phyloP scores from a whole-genome alignment of 176 grass and related monocot genomes.

The Oryza officinalis region DNA sequence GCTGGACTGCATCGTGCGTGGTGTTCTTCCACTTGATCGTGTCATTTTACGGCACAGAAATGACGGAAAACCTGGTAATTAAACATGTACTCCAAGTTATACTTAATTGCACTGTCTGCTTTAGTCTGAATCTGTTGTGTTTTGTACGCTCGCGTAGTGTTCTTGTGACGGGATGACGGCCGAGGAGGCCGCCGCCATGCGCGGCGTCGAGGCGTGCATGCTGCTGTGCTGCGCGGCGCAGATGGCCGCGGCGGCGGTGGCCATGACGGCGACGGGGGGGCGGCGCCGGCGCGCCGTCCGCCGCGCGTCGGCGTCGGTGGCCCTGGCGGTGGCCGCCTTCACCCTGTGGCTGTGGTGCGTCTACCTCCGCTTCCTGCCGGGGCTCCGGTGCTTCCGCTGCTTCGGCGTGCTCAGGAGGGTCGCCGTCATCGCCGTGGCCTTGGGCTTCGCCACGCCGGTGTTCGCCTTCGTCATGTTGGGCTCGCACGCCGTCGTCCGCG shows the following conservation, averaged over 20 bases:
- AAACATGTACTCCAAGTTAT: too few species aligned
- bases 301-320: not conserved
- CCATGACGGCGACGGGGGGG: not conserved
- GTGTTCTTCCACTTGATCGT: not conserved
- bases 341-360: not conserved
- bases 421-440: not conserved
- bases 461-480: not conserved
- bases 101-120: too few species aligned
- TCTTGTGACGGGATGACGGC: not conserved
- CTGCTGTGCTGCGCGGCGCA: not conserved
- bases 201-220: not conserved
- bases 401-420: not conserved
- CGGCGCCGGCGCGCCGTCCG: not conserved
- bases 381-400: not conserved
- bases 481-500: not conserved
- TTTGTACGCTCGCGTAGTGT: not conserved
- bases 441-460: not conserved
- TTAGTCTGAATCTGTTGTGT: too few species aligned
- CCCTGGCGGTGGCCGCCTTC: not conserved
- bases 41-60: not conserved
- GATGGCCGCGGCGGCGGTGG: not conserved
- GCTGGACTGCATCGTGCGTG: not conserved
- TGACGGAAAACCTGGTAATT: not conserved
- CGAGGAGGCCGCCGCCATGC: not conserved
- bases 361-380: not conserved